Evolutionary conservation across 257 asterid genomes (phyloP).

Genomic region (Ajuga chamaepitys): DNA sequence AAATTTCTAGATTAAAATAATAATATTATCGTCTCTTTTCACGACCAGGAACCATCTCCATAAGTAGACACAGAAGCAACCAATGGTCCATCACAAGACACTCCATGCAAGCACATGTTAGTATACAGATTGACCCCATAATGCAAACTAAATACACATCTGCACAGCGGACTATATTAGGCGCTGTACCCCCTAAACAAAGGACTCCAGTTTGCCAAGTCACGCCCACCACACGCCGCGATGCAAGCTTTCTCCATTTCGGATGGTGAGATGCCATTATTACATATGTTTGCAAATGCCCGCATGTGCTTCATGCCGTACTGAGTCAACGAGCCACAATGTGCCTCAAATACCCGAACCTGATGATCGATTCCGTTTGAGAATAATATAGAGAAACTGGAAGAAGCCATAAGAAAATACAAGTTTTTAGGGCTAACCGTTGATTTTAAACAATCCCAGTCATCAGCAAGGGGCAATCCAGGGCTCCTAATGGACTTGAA

Average conservation of each 20-base stretch:
- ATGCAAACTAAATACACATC: no score
- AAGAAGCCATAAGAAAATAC: background rate
- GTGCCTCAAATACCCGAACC: slow-evolving; percentile 67
- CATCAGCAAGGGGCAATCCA: slow-evolving; percentile 66
- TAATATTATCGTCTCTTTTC: no score
- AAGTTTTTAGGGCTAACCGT: slow-evolving; percentile 31
- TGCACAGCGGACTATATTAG: no score
- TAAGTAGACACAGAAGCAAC: no score
- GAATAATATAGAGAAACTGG: background rate
- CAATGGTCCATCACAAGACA: no score
- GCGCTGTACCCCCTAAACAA: slow-evolving; percentile 42
- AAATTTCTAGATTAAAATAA: no score
- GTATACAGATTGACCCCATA: no score
- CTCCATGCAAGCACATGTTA: no score
- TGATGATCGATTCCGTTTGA: background rate
- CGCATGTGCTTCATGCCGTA: slow-evolving; percentile 94
- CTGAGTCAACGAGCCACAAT: slow-evolving; percentile 64
- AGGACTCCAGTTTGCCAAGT: slow-evolving; percentile 21
- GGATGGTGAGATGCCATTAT: slow-evolving; percentile 23
- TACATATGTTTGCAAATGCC: slow-evolving; percentile 81
- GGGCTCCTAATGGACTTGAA: slow-evolving; percentile 35
- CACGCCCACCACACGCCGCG: slow-evolving; percentile 44
- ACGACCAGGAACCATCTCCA: no score
- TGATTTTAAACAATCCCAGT: slow-evolving; percentile 84
- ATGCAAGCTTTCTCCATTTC: slow-evolving; percentile 57